These are phyloP conservation scores for Akebia trifoliata DNA, from an alignment of 164 flowering plant species.

Conservation along the genomic window DNA sequence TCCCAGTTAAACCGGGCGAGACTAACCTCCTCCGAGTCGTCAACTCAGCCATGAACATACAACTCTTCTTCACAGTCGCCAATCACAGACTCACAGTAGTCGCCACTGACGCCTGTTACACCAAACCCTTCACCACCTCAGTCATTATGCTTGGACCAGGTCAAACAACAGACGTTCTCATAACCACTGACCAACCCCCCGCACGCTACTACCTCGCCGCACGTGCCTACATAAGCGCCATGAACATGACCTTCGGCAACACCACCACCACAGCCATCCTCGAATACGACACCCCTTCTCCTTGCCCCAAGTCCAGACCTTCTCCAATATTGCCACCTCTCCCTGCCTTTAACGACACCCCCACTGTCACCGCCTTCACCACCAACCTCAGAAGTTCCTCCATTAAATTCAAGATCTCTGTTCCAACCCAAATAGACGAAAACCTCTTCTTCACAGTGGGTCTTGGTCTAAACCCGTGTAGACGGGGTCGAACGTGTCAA, in stretches of 20 bases:
- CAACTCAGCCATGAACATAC: conserved; percentile 59
- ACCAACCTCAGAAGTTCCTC: conserved; percentile 31
- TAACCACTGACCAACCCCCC: conserved; percentile 66
- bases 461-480: conserved; percentile 63
- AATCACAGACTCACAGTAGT: conserved; percentile 69
- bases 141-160: conserved; percentile 79
- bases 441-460: conserved; percentile 73
- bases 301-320: conserved; percentile 9
- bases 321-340: conserved; percentile 45
- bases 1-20: conserved; percentile 60
- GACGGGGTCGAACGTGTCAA: conserved; percentile 51
- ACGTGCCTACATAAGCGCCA: conserved; percentile 51
- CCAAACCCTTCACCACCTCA: conserved; percentile 60
- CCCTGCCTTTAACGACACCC: conserved; percentile 72
- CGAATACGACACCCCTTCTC: conserved; percentile 39
- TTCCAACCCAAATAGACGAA: conserved; percentile 51
- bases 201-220: conserved; percentile 85
- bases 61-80: conserved; percentile 64
- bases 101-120: conserved; percentile 66
- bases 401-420: conserved; percentile 15
- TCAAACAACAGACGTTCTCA: conserved; percentile 71
- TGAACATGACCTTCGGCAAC: conserved; percentile 62
- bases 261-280: conserved; percentile 87
- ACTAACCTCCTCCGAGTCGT: conserved; percentile 63
- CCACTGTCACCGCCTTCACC: conserved; percentile 51